phyloP scores from a whole-genome alignment of 345 rosid genomes.

The Carallia brachiata region DNA sequence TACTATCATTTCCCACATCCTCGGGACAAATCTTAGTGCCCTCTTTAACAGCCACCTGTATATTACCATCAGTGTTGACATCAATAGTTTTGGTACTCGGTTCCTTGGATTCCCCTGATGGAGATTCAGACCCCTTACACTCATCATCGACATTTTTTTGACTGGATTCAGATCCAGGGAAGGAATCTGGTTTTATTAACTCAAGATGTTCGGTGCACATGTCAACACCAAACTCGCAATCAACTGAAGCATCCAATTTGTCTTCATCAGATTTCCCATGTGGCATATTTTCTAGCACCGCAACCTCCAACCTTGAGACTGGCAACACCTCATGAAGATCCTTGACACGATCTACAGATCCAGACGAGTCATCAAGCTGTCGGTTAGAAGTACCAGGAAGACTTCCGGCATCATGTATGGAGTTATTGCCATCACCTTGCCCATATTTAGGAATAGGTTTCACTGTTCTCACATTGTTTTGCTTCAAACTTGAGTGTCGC shows the following conservation, averaged over 20 bases:
- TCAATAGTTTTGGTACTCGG: constrained; percentile 18
- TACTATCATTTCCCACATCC: constrained; percentile 21
- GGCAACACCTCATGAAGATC: constrained; percentile 83
- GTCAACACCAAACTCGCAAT: constrained; percentile 40
- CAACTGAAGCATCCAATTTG: constrained; percentile 38
- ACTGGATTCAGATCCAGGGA: constrained; percentile 24
- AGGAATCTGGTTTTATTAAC: constrained; percentile 27
- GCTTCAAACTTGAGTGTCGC: constrained; percentile 36
- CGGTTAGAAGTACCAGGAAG: constrained; percentile 40
- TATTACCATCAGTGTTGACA: constrained; percentile 19
- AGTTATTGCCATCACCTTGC: constrained; percentile 37
- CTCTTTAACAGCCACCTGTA: constrained; percentile 34
- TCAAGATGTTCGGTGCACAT: constrained; percentile 34
- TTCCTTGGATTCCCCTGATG: constrained; percentile 31
- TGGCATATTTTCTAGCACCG: constrained; percentile 32
- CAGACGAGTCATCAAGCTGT: constrained; percentile 29
- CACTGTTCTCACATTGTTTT: constrained; percentile 30
- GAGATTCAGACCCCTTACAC: constrained; percentile 40
- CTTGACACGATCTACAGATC: constrained; percentile 53
- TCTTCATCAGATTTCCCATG: constrained; percentile 55
- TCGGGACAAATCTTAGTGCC: constrained; percentile 27
- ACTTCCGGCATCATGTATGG: constrained; percentile 41
- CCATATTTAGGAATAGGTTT: constrained; percentile 37
- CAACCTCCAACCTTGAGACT: constrained; percentile 42
- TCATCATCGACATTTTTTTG: constrained; percentile 35